Evolutionary conservation across 495 filamentous ascomycete species (phyloP).

Genomic region (Astrothelium subdiscretum): DNA sequence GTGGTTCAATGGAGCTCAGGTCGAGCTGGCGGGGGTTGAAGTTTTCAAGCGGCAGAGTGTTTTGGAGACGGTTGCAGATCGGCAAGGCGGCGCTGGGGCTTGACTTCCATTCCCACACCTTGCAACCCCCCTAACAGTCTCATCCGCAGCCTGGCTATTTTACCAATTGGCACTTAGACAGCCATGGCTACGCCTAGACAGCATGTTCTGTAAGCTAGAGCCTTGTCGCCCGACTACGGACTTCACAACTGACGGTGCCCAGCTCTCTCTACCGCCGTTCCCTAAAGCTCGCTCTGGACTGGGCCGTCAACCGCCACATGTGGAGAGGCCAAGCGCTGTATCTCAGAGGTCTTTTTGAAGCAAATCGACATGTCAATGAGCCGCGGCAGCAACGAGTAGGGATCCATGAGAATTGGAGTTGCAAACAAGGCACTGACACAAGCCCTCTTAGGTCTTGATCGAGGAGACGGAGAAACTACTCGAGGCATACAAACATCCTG

Average conservation of each 20-base stretch:
- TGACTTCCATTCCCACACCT: background rate
- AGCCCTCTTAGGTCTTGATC: constrained; percentile 50
- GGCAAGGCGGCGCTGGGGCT: background rate
- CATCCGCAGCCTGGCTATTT: background rate
- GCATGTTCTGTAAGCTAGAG: constrained; percentile 15
- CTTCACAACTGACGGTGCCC: constrained; percentile 2
- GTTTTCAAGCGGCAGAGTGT: background rate
- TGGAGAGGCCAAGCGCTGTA: constrained; percentile 96
- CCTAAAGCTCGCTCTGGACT: constrained; percentile 86
- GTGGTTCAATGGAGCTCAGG: background rate
- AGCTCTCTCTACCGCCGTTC: constrained; percentile 91
- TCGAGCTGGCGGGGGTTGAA: background rate
- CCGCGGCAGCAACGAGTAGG: constrained; percentile 77
- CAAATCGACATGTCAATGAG: constrained; percentile 76
- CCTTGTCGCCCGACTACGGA: background rate
- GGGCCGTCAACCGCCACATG: constrained; percentile 77
- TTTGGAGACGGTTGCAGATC: background rate
- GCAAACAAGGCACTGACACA: background rate
- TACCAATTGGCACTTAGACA: background rate
- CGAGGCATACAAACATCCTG: constrained; percentile 93
- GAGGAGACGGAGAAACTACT: constrained; percentile 78
- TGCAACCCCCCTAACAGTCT: background rate
- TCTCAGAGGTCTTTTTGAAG: constrained; percentile 89
- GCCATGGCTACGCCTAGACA: constrained; percentile 5
- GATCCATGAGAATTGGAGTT: background rate